phyloP scores from a whole-genome alignment of 1,284 basidiomycete genomes.

The Ceratobasidium sp. region DNA sequence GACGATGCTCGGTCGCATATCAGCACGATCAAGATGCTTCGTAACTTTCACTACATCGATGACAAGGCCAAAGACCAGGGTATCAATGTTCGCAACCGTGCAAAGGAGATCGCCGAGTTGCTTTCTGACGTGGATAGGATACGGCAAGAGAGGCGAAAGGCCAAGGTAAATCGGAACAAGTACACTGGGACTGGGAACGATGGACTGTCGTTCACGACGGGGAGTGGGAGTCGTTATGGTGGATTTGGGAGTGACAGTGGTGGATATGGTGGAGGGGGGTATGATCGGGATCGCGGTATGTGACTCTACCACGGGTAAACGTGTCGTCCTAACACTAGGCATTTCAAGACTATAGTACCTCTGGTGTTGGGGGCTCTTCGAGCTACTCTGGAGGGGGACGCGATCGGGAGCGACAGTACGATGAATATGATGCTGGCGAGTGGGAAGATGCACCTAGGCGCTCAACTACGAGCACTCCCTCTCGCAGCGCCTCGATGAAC shows the following conservation, averaged over 20 bases:
- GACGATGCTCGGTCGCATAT: conserved; percentile 96
- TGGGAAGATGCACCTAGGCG: conserved; percentile 66
- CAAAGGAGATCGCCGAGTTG: conserved; percentile 89
- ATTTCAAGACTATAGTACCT: conserved; percentile 41
- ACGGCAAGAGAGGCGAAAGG: conserved; percentile 87
- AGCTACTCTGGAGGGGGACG: conserved; percentile 56
- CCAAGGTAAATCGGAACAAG: conserved; percentile 91
- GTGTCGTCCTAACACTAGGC: neutral
- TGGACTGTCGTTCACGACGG: conserved; percentile 65
- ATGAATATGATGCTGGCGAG: conserved; percentile 97
- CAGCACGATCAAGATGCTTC: conserved; percentile 95
- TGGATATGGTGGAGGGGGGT: conserved; percentile 57
- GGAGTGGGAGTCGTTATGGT: conserved; percentile 68
- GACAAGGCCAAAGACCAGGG: conserved; percentile 99
- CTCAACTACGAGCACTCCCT: conserved; percentile 32
- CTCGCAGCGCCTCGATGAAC: conserved; percentile 32
- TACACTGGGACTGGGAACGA: conserved; percentile 89
- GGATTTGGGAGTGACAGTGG: conserved; percentile 80
- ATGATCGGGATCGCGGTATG: conserved; percentile 46
- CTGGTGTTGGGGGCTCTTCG: conserved; percentile 43
- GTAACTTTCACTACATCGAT: conserved; percentile 98
- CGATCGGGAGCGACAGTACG: conserved; percentile 63
- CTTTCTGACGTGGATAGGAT: conserved; percentile 92
- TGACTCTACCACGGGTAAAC: neutral
- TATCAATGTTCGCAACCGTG: conserved; percentile 95